These are phyloP conservation scores for Cyclostephanos invisitatus DNA, from an alignment of 108 stramenopile genomes.

Conservation along the genomic window DNA sequence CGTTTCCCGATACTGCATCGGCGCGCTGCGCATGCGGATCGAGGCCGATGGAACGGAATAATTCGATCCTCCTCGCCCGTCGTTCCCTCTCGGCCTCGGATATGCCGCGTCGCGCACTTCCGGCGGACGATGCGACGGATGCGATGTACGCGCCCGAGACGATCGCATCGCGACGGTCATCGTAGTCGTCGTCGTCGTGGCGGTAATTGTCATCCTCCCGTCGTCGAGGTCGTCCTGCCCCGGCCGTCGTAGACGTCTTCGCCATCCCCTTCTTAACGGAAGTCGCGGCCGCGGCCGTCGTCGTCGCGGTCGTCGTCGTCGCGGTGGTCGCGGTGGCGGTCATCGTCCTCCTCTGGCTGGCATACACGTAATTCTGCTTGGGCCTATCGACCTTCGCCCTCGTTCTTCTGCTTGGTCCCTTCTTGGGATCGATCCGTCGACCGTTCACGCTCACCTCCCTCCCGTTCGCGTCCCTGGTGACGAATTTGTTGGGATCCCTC, in stretches of 20 bases:
- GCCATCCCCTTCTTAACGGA: no score
- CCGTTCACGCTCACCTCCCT: constrained; percentile 21
- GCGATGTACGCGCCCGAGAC: no score
- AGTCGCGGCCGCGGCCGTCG: background rate
- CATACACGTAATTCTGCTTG: constrained; percentile 71
- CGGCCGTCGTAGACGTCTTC: no score
- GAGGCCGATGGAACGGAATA: constrained; percentile 51
- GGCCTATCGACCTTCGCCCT: constrained; percentile 67
- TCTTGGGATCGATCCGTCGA: constrained; percentile 5
- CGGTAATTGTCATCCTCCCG: background rate
- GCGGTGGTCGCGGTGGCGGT: constrained; percentile 9
- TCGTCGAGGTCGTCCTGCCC: no score
- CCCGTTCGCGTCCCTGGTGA: background rate
- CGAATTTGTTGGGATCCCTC: constrained; percentile 26
- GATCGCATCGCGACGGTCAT: background rate
- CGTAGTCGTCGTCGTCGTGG: background rate
- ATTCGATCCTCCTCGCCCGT: background rate
- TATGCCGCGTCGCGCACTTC: no score
- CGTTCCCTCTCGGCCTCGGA: no score
- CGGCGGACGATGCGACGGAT: no score
- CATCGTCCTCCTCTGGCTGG: constrained; percentile 46
- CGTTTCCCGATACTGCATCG: constrained; percentile 54
- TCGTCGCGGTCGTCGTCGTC: constrained; percentile 21
- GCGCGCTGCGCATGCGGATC: constrained; percentile 57
- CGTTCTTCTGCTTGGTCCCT: constrained; percentile 50